phyloP scores from a whole-genome alignment of 371 early-diverging fungal species.

The Thermomucor indicae-seudaticae region DNA sequence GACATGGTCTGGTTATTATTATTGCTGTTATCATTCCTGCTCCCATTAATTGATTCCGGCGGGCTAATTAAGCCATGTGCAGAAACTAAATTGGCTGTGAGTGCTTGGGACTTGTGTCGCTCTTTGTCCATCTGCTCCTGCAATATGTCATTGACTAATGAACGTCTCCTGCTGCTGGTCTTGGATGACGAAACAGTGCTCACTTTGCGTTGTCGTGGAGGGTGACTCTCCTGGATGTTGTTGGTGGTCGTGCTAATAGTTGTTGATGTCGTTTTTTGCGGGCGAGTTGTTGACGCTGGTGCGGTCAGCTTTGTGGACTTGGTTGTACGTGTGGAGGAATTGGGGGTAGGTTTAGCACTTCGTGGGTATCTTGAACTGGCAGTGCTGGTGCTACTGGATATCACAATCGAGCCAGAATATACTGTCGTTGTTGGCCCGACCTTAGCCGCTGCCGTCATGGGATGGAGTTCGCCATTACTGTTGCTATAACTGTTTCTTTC shows the following conservation, averaged over 20 bases:
- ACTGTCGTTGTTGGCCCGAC: slow-evolving; percentile 19
- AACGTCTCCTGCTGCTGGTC: slow-evolving; percentile 4
- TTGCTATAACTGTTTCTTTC: neutral
- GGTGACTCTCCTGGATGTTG: neutral
- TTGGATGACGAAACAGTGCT: too few relatives aligned
- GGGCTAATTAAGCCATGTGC: slow-evolving; percentile 13
- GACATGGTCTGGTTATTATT: neutral
- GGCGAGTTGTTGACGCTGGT: neutral
- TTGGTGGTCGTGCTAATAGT: neutral
- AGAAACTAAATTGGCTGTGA: slow-evolving; percentile 16
- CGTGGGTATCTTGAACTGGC: neutral
- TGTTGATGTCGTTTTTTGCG: neutral
- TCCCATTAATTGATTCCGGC: slow-evolving; percentile 8
- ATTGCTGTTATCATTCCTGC: neutral
- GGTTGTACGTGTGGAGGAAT: slow-evolving; percentile 1
- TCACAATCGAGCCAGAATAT: slow-evolving; percentile 14
- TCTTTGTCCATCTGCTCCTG: slow-evolving; percentile 23
- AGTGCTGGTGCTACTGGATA: slow-evolving; percentile 4
- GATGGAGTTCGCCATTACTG: neutral
- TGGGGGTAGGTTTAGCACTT: neutral
- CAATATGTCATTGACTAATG: slow-evolving; percentile 7
- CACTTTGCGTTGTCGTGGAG: neutral
- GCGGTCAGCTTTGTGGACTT: neutral
- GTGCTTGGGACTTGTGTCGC: slow-evolving; percentile 11
- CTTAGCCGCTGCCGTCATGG: slow-evolving; percentile 8